Base-by-base conservation (phyloP, 1,139 yeast genomes). In the Pichia sp. region DNA sequence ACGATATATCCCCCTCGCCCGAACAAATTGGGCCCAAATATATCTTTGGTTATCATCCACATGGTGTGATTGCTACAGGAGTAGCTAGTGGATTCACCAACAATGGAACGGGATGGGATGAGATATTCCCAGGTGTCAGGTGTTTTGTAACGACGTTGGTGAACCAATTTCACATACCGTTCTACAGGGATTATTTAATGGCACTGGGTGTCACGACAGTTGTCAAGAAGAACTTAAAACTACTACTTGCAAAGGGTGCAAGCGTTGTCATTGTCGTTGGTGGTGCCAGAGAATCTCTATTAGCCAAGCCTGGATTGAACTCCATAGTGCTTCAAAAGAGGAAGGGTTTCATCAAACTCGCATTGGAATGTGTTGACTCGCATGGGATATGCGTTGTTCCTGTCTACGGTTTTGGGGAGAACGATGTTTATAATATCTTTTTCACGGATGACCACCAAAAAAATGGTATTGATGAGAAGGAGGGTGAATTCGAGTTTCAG, bases 11-110 rank as follows among this genome's bases (percentile, higher is more conserved):
- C 17, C 33, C 33, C 6, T 14, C 9, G 11, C 14, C 25, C 27
- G 27, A 25, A 5, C 34, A 37, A 20, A 31, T 75, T 1, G 93
- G 91, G 0, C 87, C 93, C 1, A 67, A 82, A 31, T 91, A 91
- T 56, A 76, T 91, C 2, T 88, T 91, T 59, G 95, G 96, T 0
- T 83, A 86, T 54, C 97, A 88, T 58, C 98, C 99, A 0, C 98
- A 91, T 56, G 98, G 99, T 0, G 88, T 91, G 10, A 87, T 88
- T 20, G 86, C 96, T 1, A 71, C 88, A 73, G 96, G 97, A 1
- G 93, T 82, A 0, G 77, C 91, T 58, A 96, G 96, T 5, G 79
- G 79, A 0, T 68, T 91, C 51, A 91, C 81, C 13, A 39, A 37
- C 12, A 33, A 43, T 31, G 34, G 31, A 9, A 22, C 40, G 2